Conservation (phyloP, 306 rosid genomes). For the Quillaja saponaria region DNA sequence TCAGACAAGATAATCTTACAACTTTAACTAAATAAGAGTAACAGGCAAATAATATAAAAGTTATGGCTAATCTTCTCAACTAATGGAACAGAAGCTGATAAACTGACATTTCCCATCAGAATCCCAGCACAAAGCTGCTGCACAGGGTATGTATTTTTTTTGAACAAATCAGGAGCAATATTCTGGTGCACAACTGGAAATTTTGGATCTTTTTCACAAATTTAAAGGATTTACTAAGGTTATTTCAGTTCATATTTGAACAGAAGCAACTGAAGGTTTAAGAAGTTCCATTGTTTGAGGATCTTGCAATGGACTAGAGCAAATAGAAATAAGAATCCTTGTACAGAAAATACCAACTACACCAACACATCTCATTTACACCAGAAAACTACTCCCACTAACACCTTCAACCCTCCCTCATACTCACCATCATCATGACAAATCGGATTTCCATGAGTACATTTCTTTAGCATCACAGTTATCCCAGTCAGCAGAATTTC, state of each 20-base stretch:
- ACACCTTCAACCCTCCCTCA: too few species aligned
- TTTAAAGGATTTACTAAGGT: too few species aligned
- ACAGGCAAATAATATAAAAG: conserved; percentile 4
- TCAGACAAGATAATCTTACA: conserved; percentile 12
- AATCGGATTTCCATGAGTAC: background rate
- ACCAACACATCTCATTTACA: background rate
- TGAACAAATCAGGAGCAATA: too few species aligned
- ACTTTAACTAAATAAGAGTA: background rate
- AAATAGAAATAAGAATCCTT: too few species aligned
- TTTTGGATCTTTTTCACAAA: too few species aligned
- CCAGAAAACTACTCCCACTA: background rate
- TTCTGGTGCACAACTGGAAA: too few species aligned
- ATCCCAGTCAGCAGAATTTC: too few species aligned
- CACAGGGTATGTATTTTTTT: too few species aligned
- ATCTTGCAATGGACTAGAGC: too few species aligned
- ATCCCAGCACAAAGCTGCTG: background rate
- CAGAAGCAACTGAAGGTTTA: conserved; percentile 6
- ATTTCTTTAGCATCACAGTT: background rate
- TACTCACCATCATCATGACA: background rate
- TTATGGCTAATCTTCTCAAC: too few species aligned
- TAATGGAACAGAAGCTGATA: background rate
- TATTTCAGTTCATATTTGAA: conserved; percentile 8
- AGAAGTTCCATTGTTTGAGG: background rate
- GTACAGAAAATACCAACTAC: conserved; percentile 5
- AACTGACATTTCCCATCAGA: background rate